A percentile compares a stretch with the other conserved stretches of the same genome.
Conservation (phyloP, 441 rosid species). For the Syzygium malaccense region DNA sequence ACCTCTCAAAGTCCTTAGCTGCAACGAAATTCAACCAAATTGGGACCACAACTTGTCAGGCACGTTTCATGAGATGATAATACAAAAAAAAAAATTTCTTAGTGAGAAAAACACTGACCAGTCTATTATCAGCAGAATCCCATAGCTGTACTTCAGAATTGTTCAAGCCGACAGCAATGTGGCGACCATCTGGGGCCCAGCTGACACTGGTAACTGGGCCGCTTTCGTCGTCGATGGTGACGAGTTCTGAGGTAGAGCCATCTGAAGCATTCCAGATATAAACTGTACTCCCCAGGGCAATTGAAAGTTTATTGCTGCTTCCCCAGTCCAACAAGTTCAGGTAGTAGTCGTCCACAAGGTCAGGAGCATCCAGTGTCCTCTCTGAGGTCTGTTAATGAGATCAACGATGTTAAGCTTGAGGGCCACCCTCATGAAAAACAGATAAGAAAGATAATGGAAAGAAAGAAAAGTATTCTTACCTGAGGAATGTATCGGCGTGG, state of each 20-base stretch:
- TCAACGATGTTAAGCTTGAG: not conserved
- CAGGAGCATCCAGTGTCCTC: constrained; percentile 70
- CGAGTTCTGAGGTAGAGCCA: constrained; percentile 57
- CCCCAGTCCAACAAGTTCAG: constrained; percentile 79
- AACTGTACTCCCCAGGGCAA: constrained; percentile 55
- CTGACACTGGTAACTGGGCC: constrained; percentile 74
- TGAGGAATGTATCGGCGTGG: constrained; percentile 53
- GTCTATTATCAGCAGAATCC: constrained; percentile 41
- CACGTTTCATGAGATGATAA: not conserved
- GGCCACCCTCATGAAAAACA: not conserved
- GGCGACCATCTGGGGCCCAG: constrained; percentile 82
- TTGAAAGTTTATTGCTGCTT: constrained; percentile 54
- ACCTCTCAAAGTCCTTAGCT: constrained; percentile 36
- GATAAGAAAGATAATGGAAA: not conserved
- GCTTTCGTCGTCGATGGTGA: constrained; percentile 45
- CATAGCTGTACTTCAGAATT: constrained; percentile 66
- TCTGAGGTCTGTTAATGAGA: constrained; percentile 38
- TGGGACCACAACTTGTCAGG: not conserved
- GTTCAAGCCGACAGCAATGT: constrained; percentile 59
- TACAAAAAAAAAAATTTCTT: not conserved
- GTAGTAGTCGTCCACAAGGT: constrained; percentile 61
- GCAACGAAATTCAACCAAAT: not conserved
- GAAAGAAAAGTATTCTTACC: constrained; percentile 10
- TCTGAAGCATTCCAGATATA: constrained; percentile 64
- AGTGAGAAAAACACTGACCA: constrained; percentile 14